These are phyloP conservation scores for Emmonsia crescens DNA, from an alignment of 2,329 filamentous ascomycete genomes.

Conservation along the genomic window DNA sequence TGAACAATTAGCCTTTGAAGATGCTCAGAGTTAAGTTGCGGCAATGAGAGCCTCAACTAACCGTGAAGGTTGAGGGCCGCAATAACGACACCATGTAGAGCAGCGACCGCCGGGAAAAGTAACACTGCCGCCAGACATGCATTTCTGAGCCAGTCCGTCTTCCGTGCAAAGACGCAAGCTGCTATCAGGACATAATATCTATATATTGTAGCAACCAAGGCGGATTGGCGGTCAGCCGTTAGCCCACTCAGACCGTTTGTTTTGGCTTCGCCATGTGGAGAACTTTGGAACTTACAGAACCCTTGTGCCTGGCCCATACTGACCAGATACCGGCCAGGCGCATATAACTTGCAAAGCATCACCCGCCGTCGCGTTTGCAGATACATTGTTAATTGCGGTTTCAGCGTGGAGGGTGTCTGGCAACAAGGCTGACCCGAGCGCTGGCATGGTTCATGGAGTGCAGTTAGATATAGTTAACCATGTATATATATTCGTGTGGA, in stretches of 20 bases:
- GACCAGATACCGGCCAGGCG: constrained; percentile 35
- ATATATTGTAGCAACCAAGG: constrained; percentile 17
- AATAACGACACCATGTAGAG: constrained; percentile 53
- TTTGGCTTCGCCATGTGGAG: not conserved
- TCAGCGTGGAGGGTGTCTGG: constrained; percentile 13
- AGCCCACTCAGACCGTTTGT: not conserved
- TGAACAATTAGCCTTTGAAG: not conserved
- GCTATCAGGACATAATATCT: constrained; percentile 56
- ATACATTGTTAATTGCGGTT: constrained; percentile 4
- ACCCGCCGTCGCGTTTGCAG: constrained; percentile 19
- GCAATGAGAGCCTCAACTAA: constrained; percentile 26
- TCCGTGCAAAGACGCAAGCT: constrained; percentile 52
- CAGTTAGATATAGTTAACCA: not conserved
- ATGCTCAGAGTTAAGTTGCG: not conserved
- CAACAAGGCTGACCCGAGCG: constrained; percentile 23
- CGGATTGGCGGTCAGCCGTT: not conserved
- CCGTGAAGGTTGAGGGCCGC: constrained; percentile 49
- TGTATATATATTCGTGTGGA: not conserved
- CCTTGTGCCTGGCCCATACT: constrained; percentile 33
- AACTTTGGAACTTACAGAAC: constrained; percentile 24
- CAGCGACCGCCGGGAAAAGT: constrained; percentile 53
- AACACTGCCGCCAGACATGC: constrained; percentile 54
- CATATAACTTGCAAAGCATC: constrained; percentile 27
- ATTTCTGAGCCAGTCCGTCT: constrained; percentile 50
- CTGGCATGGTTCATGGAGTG: constrained; percentile 21